Evolutionary conservation across 2,329 filamentous ascomycete genomes (phyloP).

Genomic region (Diaporthe longicolla): DNA sequence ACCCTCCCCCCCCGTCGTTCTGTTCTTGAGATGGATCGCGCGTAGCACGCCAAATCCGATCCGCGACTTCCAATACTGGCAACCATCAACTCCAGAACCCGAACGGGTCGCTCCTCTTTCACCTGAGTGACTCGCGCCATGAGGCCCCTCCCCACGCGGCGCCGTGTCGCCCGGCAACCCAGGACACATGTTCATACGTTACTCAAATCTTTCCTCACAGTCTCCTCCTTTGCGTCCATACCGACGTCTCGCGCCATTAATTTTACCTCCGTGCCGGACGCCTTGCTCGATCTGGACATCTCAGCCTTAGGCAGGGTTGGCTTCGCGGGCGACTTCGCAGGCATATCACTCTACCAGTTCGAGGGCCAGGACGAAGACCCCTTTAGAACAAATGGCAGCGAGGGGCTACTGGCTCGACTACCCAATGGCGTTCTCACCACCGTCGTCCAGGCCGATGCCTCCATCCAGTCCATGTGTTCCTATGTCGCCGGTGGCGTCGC

Average conservation of each 20-base stretch:
- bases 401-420: conserved; percentile 83
- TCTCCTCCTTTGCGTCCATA: conserved; percentile 59
- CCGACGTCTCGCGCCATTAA: conserved; percentile 62
- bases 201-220: conserved; percentile 43
- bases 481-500: conserved; percentile 78
- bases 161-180: conserved; percentile 57
- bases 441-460: conserved; percentile 83
- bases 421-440: conserved; percentile 88
- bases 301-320: conserved; percentile 84
- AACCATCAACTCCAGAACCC: background rate
- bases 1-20: background rate
- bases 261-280: conserved; percentile 73
- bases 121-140: conserved; percentile 54
- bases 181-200: conserved; percentile 43
- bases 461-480: conserved; percentile 90
- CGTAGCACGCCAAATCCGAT: conserved; percentile 23
- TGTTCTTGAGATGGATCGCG: conserved; percentile 40
- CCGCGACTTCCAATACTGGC: background rate
- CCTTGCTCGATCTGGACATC: conserved; percentile 78
- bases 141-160: conserved; percentile 62
- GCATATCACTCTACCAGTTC: conserved; percentile 91
- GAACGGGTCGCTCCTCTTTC: conserved; percentile 3
- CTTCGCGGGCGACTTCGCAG: conserved; percentile 89
- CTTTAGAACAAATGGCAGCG: conserved; percentile 80
- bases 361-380: conserved; percentile 81